Conservation (phyloP, 371 early-diverging fungal genomes). For the Saksenaea oblongispora region DNA sequence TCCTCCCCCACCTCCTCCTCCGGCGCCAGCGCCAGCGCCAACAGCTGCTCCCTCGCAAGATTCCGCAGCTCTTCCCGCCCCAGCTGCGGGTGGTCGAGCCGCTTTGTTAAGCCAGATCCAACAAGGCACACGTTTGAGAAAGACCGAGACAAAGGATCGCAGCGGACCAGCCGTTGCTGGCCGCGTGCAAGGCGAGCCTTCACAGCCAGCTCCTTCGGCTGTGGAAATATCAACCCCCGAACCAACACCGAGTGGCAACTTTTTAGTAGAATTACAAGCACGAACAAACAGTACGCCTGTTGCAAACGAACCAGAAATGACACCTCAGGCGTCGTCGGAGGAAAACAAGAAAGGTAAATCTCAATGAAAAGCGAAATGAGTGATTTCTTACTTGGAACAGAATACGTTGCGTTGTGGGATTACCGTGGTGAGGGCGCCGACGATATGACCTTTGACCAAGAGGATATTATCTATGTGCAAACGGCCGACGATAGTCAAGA, state of each 20-base stretch:
- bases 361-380: too few species aligned
- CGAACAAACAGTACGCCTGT: constrained; percentile 18
- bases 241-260: constrained; percentile 11
- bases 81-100: constrained; percentile 27
- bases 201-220: constrained; percentile 41
- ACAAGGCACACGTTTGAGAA: constrained; percentile 32
- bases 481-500: constrained; percentile 30
- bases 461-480: constrained; percentile 38
- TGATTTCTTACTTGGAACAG: constrained; percentile 1
- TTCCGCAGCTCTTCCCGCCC: constrained; percentile 14
- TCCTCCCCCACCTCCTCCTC: constrained; percentile 8
- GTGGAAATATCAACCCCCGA: not conserved
- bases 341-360: not conserved
- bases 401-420: constrained; percentile 41
- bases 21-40: constrained; percentile 6
- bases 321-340: not conserved
- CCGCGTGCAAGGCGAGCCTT: constrained; percentile 47
- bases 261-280: constrained; percentile 36
- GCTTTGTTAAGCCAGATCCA: constrained; percentile 50
- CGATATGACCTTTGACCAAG: constrained; percentile 43
- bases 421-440: constrained; percentile 38
- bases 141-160: constrained; percentile 45
- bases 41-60: not conserved
- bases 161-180: constrained; percentile 38
- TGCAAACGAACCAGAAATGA: not conserved